Percentiles rank a stretch among this genome's conserved stretches.
Conservation (phyloP, 805 yeast species). For the Jamesozyma rosinii region DNA sequence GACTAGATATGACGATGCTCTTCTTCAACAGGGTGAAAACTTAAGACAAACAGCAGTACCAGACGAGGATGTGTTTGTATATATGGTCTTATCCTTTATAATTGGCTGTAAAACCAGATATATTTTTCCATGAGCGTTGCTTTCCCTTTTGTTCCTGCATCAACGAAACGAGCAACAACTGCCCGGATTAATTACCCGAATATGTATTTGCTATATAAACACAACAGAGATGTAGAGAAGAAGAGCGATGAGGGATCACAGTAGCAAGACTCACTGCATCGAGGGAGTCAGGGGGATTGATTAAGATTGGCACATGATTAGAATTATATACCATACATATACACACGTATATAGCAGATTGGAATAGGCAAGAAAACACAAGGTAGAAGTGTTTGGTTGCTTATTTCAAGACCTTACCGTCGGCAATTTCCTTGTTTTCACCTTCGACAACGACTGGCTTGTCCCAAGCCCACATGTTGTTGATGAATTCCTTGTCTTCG, state of each 20-base stretch:
- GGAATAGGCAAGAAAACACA: not conserved
- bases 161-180: not conserved
- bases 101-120: not conserved
- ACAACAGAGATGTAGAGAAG: too few species aligned
- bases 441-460: conserved; percentile 79
- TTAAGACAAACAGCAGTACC: too few species aligned
- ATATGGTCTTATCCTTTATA: too few species aligned
- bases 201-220: too few species aligned
- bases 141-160: not conserved
- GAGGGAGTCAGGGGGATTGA: too few species aligned
- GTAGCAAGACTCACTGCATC: too few species aligned
- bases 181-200: not conserved
- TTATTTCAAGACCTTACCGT: conserved; percentile 95
- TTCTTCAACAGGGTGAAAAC: too few species aligned
- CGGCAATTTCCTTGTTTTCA: conserved; percentile 78
- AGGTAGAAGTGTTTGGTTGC: not conserved
- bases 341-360: not conserved
- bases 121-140: not conserved
- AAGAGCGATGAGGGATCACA: too few species aligned
- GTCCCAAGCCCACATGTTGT: conserved; percentile 98
- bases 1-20: too few species aligned
- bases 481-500: conserved; percentile 69
- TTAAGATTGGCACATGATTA: not conserved
- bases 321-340: not conserved
- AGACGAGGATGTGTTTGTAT: too few species aligned